Conservation (phyloP, 345 rosid species). For the Erucastrum elatum region DNA sequence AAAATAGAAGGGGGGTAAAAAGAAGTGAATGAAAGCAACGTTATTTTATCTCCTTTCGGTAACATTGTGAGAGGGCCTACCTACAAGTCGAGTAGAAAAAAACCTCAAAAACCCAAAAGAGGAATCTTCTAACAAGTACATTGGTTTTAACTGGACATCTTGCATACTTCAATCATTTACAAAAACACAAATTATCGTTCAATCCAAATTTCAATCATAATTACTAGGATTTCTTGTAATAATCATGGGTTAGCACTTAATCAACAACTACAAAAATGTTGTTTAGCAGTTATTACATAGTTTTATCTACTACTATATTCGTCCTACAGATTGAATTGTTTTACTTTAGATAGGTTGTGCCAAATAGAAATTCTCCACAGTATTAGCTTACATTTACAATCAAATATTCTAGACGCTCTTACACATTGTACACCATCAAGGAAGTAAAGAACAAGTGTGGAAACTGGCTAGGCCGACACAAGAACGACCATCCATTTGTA, state of each 20-base stretch:
- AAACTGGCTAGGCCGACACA: conserved; percentile 62
- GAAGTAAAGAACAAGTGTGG: conserved; percentile 58
- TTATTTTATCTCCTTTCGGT: not conserved
- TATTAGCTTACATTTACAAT: too few relatives aligned
- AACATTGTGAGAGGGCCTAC: not conserved
- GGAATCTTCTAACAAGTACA: not conserved
- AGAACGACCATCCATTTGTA: conserved; percentile 48
- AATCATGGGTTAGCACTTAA: not conserved
- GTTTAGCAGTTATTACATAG: not conserved
- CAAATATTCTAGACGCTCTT: too few relatives aligned
- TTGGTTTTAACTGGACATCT: not conserved
- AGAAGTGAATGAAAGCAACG: not conserved
- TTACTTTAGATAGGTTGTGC: not conserved
- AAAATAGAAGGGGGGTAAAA: not conserved
- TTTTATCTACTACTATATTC: not conserved
- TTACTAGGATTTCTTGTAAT: not conserved
- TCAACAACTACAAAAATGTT: not conserved
- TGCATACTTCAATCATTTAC: not conserved
- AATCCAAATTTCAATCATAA: not conserved
- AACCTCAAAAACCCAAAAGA: not conserved
- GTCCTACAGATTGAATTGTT: not conserved
- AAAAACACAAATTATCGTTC: not conserved
- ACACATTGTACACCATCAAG: conserved; percentile 62
- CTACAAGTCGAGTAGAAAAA: not conserved
- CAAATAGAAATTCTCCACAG: not conserved